These are phyloP conservation scores for Alnus glutinosa DNA, from an alignment of 306 rosid species.

Conservation along the genomic window DNA sequence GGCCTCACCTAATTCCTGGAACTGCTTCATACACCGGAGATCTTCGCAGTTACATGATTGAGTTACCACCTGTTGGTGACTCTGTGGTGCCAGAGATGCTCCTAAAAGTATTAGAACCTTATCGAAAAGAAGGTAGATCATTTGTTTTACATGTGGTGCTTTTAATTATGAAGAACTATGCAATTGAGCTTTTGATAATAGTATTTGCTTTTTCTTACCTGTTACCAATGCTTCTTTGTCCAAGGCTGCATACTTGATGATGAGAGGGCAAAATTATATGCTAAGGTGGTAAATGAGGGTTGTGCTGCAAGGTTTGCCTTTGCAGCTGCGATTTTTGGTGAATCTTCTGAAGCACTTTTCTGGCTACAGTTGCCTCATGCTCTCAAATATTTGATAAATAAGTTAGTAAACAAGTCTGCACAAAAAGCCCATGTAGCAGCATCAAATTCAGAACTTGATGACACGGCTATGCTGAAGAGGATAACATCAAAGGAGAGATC, in stretches of 20 bases:
- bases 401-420: conserved; percentile 61
- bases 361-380: conserved; percentile 93
- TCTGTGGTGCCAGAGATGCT: conserved; percentile 94
- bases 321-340: conserved; percentile 92
- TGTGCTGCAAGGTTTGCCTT: conserved; percentile 81
- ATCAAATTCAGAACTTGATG: conserved; percentile 58
- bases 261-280: conserved; percentile 87
- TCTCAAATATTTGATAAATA: conserved; percentile 70
- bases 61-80: conserved; percentile 77
- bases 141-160: conserved; percentile 24
- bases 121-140: conserved; percentile 77
- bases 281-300: conserved; percentile 78
- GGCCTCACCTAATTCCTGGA: conserved; percentile 82
- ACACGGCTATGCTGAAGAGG: conserved; percentile 65
- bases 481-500: conserved; percentile 81
- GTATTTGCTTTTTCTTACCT: conserved; percentile 29
- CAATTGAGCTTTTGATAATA: conserved; percentile 9
- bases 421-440: conserved; percentile 36
- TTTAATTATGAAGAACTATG: conserved; percentile 26
- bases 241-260: conserved; percentile 91
- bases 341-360: conserved; percentile 88
- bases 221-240: conserved; percentile 32
- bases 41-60: conserved; percentile 81
- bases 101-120: conserved; percentile 89
- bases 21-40: conserved; percentile 62